phyloP scores from a whole-genome alignment of 2,329 filamentous ascomycete genomes.

The Ustilaginoidea virens region DNA sequence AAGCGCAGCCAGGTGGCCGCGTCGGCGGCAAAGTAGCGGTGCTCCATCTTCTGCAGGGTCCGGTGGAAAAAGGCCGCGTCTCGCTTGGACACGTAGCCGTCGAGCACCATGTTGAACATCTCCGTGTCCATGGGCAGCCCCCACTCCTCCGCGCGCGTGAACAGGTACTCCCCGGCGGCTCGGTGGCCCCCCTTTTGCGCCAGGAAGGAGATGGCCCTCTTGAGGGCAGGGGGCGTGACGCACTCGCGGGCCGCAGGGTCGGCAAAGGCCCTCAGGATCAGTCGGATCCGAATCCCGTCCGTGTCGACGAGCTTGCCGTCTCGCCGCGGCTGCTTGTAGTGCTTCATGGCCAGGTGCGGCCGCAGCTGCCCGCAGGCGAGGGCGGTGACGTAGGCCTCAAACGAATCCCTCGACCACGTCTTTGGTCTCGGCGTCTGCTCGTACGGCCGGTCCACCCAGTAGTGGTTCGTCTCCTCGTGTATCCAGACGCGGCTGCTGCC shows the following conservation, averaged over 20 bases:
- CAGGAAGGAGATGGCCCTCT: slow-evolving; percentile 28
- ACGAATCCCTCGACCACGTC: slow-evolving; percentile 24
- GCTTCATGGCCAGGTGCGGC: slow-evolving; percentile 14
- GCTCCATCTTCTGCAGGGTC: slow-evolving; percentile 25
- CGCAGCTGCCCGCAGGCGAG: slow-evolving; percentile 24
- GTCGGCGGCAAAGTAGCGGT: slow-evolving; percentile 23
- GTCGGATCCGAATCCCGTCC: slow-evolving; percentile 20
- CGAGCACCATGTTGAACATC: slow-evolving; percentile 32
- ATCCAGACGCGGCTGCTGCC: slow-evolving; percentile 17
- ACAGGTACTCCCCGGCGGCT: slow-evolving; percentile 18
- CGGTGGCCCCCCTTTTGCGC: slow-evolving; percentile 18
- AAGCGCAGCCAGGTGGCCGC: slow-evolving; percentile 32
- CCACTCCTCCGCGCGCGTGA: slow-evolving; percentile 19
- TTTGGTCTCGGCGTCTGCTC: slow-evolving; percentile 23
- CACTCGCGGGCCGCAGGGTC: slow-evolving; percentile 17
- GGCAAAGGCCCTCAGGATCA: slow-evolving; percentile 23
- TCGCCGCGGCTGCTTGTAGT: slow-evolving; percentile 17
- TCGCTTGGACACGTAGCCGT: slow-evolving; percentile 21
- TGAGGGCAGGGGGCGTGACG: slow-evolving; percentile 25
- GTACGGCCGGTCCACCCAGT: slow-evolving; percentile 18
- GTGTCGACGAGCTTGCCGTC: slow-evolving; percentile 18
- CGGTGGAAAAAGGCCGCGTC: slow-evolving; percentile 26
- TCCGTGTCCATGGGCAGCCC: slow-evolving; percentile 28
- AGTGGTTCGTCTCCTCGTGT: slow-evolving; percentile 16
- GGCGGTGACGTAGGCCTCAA: slow-evolving; percentile 25